phyloP scores from a whole-genome alignment of 1,284 basidiomycete species.

The Moesziomyces aphidis region DNA sequence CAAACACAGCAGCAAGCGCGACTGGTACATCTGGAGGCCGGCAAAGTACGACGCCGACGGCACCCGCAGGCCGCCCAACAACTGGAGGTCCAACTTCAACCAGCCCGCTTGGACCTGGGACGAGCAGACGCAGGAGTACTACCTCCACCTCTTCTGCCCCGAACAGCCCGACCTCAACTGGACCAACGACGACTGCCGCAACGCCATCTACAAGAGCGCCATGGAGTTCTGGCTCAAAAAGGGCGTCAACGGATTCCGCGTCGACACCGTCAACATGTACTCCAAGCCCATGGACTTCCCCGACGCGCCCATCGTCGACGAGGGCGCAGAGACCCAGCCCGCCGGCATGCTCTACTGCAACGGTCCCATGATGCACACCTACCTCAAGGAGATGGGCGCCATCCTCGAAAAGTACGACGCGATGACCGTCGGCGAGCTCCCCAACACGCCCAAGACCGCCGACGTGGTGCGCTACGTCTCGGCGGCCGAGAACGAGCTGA shows the following conservation, averaged over 20 bases:
- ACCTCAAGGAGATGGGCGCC: slow-evolving; percentile 76
- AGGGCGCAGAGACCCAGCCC: slow-evolving; percentile 73
- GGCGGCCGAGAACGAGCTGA: slow-evolving; percentile 75
- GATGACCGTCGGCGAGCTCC: slow-evolving; percentile 77
- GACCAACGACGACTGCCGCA: slow-evolving; percentile 75
- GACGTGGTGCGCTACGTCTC: slow-evolving; percentile 75
- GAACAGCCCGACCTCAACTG: slow-evolving; percentile 85
- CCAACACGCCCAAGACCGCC: slow-evolving; percentile 67
- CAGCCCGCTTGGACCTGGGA: slow-evolving; percentile 82
- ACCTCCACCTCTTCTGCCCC: slow-evolving; percentile 78
- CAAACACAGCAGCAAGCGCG: slow-evolving; percentile 75
- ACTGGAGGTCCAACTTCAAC: slow-evolving; percentile 79
- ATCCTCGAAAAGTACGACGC: slow-evolving; percentile 68
- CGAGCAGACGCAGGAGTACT: slow-evolving; percentile 77
- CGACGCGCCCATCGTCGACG: slow-evolving; percentile 70
- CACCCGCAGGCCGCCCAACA: slow-evolving; percentile 73
- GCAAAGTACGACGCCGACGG: slow-evolving; percentile 73
- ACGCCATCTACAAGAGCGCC: slow-evolving; percentile 73
- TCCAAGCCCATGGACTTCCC: slow-evolving; percentile 64
- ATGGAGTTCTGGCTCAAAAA: slow-evolving; percentile 81
- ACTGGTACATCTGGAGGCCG: slow-evolving; percentile 82
- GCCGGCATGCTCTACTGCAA: slow-evolving; percentile 69
- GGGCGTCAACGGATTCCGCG: slow-evolving; percentile 79
- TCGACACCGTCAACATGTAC: slow-evolving; percentile 64
- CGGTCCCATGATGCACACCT: slow-evolving; percentile 74